These are phyloP conservation scores for Globisporangium echinulatum DNA, from an alignment of 352 stramenopile genomes.

Conservation along the genomic window DNA sequence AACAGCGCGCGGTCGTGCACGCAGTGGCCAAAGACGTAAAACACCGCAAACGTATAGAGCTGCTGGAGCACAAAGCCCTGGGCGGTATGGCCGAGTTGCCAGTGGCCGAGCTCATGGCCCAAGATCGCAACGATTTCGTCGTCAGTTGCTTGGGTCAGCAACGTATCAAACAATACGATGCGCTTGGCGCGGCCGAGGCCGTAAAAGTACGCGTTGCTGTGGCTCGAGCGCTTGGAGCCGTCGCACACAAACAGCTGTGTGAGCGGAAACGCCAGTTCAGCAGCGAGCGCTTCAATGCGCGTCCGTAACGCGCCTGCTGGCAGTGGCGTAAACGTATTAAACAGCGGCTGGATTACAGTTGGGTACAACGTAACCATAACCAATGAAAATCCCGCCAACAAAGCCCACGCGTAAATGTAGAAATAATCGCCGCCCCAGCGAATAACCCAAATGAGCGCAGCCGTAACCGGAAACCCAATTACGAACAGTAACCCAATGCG, in stretches of 20 bases:
- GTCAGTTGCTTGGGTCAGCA: conserved; percentile 90
- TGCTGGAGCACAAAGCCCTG: conserved; percentile 93
- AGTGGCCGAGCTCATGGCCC: conserved; percentile 96
- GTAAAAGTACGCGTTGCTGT: conserved; percentile 89
- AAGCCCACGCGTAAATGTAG: conserved; percentile 93
- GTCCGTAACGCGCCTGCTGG: conserved; percentile 86
- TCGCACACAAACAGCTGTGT: conserved; percentile 98
- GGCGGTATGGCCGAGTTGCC: conserved; percentile 94
- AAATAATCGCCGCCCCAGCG: conserved; percentile 67
- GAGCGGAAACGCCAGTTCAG: conserved; percentile 90
- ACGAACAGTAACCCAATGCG: conserved; percentile 80
- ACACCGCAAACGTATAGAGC: conserved; percentile 64
- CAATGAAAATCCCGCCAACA: conserved; percentile 91
- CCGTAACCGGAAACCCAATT: conserved; percentile 65
- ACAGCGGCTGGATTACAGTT: conserved; percentile 95
- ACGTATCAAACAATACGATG: conserved; percentile 96
- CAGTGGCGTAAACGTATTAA: conserved; percentile 94
- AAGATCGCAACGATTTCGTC: conserved; percentile 96
- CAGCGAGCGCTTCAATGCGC: conserved; percentile 91
- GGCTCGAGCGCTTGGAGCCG: conserved; percentile 93
- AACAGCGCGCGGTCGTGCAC: conserved; percentile 78
- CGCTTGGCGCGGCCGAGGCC: conserved; percentile 97
- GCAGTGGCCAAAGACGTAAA: conserved; percentile 77
- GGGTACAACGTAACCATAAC: conserved; percentile 96
- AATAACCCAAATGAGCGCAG: conserved; percentile 63